A percentile compares a stretch with the other conserved stretches of the same genome.
Evolutionary conservation across 306 rosid species (phyloP).

Genomic region (Crotalaria pallida): DNA sequence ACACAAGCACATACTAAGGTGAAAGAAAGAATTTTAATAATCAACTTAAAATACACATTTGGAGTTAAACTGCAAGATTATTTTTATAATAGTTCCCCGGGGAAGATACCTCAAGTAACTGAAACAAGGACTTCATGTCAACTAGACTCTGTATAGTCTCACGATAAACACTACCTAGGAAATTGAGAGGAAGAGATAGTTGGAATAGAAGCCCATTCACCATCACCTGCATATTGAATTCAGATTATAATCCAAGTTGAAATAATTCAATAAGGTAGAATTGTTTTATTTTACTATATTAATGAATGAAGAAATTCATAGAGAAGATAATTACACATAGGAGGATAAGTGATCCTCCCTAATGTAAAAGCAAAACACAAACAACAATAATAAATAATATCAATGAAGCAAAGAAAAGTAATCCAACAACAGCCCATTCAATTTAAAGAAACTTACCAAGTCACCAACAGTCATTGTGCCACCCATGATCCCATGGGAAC

Average conservation of each 20-base stretch:
- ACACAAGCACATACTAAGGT: background rate
- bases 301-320: background rate
- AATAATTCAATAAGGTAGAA: conserved; percentile 1
- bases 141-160: conserved; percentile 94
- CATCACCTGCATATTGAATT: conserved; percentile 66
- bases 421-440: background rate
- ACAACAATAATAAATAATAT: background rate
- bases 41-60: background rate
- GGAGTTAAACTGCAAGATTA: background rate
- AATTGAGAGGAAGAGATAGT: conserved; percentile 93
- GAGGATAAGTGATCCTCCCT: background rate
- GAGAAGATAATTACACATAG: background rate
- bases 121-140: conserved; percentile 98
- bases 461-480: conserved; percentile 94
- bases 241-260: conserved; percentile 7
- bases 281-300: background rate
- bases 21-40: conserved; percentile 11
- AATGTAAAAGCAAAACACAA: background rate
- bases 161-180: conserved; percentile 96
- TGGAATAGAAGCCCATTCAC: conserved; percentile 99
- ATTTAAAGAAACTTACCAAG: conserved; percentile 58
- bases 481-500: conserved; percentile 78
- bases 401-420: background rate
- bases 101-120: conserved; percentile 83
- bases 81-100: conserved; percentile 4